Percentiles rank a stretch among this genome's conserved stretches.
Conservation (phyloP, 768 basidiomycete species). For the Russula compacta region DNA sequence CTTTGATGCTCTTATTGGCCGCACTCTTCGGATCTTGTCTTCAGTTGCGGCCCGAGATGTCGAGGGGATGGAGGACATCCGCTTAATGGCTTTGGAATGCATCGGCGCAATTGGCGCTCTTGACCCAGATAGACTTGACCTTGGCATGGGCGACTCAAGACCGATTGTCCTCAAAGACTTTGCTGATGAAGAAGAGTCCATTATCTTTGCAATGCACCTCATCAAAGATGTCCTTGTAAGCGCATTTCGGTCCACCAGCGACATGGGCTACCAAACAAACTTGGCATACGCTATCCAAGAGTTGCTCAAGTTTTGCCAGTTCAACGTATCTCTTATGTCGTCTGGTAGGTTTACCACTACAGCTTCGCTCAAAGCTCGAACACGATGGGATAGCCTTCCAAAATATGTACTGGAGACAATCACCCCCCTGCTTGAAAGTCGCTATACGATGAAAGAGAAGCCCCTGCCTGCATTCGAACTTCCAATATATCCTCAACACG, state of each 20-base stretch:
- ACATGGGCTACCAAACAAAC: slow-evolving; percentile 82
- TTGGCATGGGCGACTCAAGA: slow-evolving; percentile 44
- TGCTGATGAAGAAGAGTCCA: slow-evolving; percentile 63
- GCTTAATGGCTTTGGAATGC: slow-evolving; percentile 75
- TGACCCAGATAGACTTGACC: slow-evolving; percentile 87
- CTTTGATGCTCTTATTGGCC: slow-evolving; percentile 70
- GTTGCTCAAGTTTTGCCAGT: slow-evolving; percentile 77
- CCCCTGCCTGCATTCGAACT: slow-evolving; percentile 31
- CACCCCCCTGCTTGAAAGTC: slow-evolving; percentile 69
- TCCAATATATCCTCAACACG: slow-evolving; percentile 69
- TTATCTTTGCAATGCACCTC: slow-evolving; percentile 76
- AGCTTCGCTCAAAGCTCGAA: slow-evolving; percentile 55
- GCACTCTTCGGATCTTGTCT: slow-evolving; percentile 58
- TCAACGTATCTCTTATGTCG: slow-evolving; percentile 65
- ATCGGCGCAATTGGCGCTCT: slow-evolving; percentile 88
- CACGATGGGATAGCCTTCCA: slow-evolving; percentile 71
- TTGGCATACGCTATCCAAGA: slow-evolving; percentile 92
- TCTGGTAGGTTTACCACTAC: slow-evolving; percentile 37
- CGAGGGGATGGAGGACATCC: slow-evolving; percentile 59
- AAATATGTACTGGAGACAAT: slow-evolving; percentile 81
- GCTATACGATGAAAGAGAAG: slow-evolving; percentile 39
- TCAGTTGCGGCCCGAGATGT: slow-evolving; percentile 68
- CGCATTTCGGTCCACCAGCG: slow-evolving; percentile 88
- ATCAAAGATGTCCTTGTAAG: slow-evolving; percentile 80
- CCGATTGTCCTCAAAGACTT: slow-evolving; percentile 79